Evolutionary conservation across 495 filamentous ascomycete species (phyloP), one percentile per base, ranked within the genome.

Genomic region (Aspergillus leporis): DNA sequence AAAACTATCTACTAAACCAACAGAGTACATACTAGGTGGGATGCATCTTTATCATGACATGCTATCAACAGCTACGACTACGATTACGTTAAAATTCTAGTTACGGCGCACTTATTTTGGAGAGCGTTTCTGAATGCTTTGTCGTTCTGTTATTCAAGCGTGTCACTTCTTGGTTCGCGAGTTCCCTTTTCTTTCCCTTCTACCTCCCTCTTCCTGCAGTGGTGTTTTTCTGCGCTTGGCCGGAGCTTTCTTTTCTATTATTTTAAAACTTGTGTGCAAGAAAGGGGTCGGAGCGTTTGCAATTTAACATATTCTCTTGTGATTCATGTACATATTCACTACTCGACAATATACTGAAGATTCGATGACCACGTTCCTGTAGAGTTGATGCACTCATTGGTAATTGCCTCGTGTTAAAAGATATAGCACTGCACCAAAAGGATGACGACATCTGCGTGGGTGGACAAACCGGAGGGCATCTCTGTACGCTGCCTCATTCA

Each of bases 241-340:
- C 59, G 63, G 60, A 70, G 66, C 66, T 55, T 63, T 34, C 56
- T 51, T 50, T 55, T 49, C 64, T 55, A 45, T 30, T 65, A 32
- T 31, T n/a, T 51, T 45, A 60, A 62, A 41, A 64, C 43, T 57
- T 53, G 51, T 66, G 34, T 67, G 63, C 66, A 69, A 70, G 16
- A n/a, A 41, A 5, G 71, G 71, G 65, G 62, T 70, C 64, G 67
- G 65, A 73, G 70, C 66, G 62, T 71, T 65, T 68, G 60, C 58
- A 50, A 52, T 63, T 60, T 53, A 55, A 56, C 64, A 41, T 30
- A 59, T 57, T 49, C 53, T 62, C 45, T 51, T 59, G 48, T 60
- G 47, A 34, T 48, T 49, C 28, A 23, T 52, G 71, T 74, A 72
- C 57, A 72, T 72, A 63, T 65, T 13, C 34, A 53, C 54, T 53